Percentiles rank a stretch among this genome's conserved stretches.
phyloP scores from a whole-genome alignment of 352 stramenopile genomes.

The Phytophthora palmivora region DNA sequence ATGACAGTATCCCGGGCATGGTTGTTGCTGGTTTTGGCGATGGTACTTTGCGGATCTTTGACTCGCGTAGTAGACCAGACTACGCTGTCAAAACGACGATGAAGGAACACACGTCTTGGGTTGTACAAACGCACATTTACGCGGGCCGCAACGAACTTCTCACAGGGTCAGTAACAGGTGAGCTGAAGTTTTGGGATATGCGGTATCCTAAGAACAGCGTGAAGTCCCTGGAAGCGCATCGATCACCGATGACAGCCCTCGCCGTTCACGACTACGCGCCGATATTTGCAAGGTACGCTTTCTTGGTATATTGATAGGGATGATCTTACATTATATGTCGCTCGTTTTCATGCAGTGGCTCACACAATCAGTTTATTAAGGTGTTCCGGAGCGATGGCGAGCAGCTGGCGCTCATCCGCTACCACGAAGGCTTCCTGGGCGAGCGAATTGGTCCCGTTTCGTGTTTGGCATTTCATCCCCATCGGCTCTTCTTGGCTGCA shows the following conservation, averaged over 20 bases:
- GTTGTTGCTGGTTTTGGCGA: slow-evolving; percentile 95
- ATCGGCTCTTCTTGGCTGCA: slow-evolving; percentile 95
- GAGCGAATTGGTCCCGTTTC: slow-evolving; percentile 98
- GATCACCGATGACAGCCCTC: slow-evolving; percentile 96
- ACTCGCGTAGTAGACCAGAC: slow-evolving; percentile 87
- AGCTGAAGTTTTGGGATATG: slow-evolving; percentile 98
- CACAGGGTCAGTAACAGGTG: slow-evolving; percentile 94
- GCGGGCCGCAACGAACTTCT: slow-evolving; percentile 89
- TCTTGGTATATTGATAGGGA: not conserved
- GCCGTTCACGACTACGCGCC: slow-evolving; percentile 96
- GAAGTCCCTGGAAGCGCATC: slow-evolving; percentile 90
- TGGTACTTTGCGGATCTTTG: slow-evolving; percentile 95
- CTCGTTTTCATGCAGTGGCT: slow-evolving; percentile 73
- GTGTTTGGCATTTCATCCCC: slow-evolving; percentile 97
- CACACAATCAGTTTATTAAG: slow-evolving; percentile 99
- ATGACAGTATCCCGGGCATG: slow-evolving; percentile 76
- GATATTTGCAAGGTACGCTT: slow-evolving; percentile 91
- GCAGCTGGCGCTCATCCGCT: slow-evolving; percentile 88
- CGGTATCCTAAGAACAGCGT: slow-evolving; percentile 84
- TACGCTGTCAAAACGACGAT: slow-evolving; percentile 73
- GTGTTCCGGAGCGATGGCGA: slow-evolving; percentile 93
- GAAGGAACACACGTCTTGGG: slow-evolving; percentile 95
- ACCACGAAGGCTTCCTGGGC: slow-evolving; percentile 97
- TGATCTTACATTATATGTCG: slow-evolving; percentile 8
- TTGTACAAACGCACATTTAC: slow-evolving; percentile 93